A percentile compares a stretch with the other conserved stretches of the same genome.
Conservation (phyloP, 345 rosid genomes). For the Turritis glabra region DNA sequence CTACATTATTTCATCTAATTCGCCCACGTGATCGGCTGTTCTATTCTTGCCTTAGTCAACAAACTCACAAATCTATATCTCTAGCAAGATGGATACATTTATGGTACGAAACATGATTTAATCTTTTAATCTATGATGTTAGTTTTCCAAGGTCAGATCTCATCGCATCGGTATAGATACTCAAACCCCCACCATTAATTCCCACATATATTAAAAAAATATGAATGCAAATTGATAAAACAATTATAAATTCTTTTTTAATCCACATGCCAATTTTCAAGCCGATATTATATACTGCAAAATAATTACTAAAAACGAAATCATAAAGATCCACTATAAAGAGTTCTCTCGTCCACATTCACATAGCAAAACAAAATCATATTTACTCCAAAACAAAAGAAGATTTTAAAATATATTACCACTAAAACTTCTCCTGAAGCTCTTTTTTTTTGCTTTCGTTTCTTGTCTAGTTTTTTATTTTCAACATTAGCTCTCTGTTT, state of each 20-base stretch:
- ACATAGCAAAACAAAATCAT: conserved; percentile 19
- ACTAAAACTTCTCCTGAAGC: background rate
- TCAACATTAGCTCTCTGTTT: background rate
- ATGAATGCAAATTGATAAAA: background rate
- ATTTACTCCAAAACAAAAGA: background rate
- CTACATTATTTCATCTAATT: background rate
- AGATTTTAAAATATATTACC: background rate
- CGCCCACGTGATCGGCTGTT: background rate
- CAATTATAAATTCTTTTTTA: background rate
- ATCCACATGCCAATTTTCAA: conserved; percentile 5
- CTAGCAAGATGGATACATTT: conserved; percentile 8
- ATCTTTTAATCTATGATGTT: background rate
- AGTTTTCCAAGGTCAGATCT: conserved; percentile 36
- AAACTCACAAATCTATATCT: background rate
- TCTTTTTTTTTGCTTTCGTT: background rate
- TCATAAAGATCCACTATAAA: conserved; percentile 17
- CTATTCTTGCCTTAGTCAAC: background rate
- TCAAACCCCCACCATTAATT: conserved; percentile 4
- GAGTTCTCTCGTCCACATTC: conserved; percentile 16
- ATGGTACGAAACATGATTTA: conserved; percentile 1
- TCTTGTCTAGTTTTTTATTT: background rate
- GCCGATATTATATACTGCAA: background rate
- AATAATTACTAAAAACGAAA: background rate
- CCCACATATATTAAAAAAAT: background rate
- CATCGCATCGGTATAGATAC: conserved; percentile 7